Percentiles rank a stretch among this genome's conserved stretches.
These are phyloP conservation scores for Pseudogymnoascus sp. DNA, from an alignment of 2,329 filamentous ascomycete genomes.

Conservation along the genomic window DNA sequence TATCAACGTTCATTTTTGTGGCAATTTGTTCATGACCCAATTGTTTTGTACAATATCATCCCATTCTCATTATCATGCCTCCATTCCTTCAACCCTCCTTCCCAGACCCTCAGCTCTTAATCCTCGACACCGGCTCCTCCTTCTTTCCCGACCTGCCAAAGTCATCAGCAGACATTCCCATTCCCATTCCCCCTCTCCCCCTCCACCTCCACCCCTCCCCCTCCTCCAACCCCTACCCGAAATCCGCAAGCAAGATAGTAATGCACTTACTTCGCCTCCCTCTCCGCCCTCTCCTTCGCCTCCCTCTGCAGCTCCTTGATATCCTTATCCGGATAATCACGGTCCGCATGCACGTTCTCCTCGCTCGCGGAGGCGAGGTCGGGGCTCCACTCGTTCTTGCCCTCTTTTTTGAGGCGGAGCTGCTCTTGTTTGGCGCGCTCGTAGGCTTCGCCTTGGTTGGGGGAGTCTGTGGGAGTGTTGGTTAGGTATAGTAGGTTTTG, in stretches of 20 bases:
- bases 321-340: constrained; percentile 16
- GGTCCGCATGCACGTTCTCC: constrained; percentile 48
- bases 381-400: constrained; percentile 67
- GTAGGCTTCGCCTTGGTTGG: constrained; percentile 32
- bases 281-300: constrained; percentile 32
- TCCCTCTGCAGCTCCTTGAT: constrained; percentile 48
- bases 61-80: background rate
- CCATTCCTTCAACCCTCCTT: background rate
- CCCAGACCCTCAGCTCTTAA: background rate
- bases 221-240: background rate
- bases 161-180: background rate
- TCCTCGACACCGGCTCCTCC: background rate
- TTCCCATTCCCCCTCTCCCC: background rate
- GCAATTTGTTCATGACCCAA: background rate
- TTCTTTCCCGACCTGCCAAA: background rate
- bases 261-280: constrained; percentile 39
- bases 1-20: background rate
- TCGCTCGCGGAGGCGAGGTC: constrained; percentile 73
- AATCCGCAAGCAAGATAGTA: background rate
- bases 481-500: background rate
- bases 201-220: background rate
- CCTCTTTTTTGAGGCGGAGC: constrained; percentile 59
- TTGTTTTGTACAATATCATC: background rate
- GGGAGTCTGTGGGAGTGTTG: constrained; percentile 16
- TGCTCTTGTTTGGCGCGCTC: constrained; percentile 55